phyloP scores from a whole-genome alignment of 1,284 basidiomycete species.

The Somion occarium region DNA sequence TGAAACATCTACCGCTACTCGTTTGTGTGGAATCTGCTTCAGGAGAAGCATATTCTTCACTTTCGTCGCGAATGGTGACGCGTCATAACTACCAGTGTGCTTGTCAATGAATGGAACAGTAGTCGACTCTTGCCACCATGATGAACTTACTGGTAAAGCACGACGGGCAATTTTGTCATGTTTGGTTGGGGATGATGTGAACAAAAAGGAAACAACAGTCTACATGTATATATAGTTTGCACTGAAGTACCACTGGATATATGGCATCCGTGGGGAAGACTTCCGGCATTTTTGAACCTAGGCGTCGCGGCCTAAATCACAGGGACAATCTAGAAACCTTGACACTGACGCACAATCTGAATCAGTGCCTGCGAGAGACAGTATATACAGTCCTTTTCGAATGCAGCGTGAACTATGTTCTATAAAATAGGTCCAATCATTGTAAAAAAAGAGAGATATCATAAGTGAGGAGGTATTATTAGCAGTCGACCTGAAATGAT shows the following conservation, averaged over 20 bases:
- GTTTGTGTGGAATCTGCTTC: slow-evolving; percentile 43
- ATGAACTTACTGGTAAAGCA: slow-evolving; percentile 37
- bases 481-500: neutral
- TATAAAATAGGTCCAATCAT: neutral
- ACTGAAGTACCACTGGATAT: neutral
- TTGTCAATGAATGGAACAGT: too few species aligned
- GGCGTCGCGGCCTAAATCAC: neutral
- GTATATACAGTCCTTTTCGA: neutral
- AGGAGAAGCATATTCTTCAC: slow-evolving; percentile 45
- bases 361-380: neutral
- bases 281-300: neutral
- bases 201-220: too few species aligned
- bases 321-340: neutral
- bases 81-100: slow-evolving; percentile 37
- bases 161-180: slow-evolving; percentile 18
- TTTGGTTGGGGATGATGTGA: too few species aligned
- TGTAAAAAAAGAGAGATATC: neutral
- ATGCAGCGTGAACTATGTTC: neutral
- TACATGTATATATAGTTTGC: neutral
- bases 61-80: slow-evolving; percentile 49
- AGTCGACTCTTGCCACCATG: too few species aligned
- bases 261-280: neutral
- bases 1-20: slow-evolving; percentile 37
- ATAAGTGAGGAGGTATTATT: neutral
- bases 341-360: neutral